phyloP scores from a whole-genome alignment of 169 alveolate species.

The Blepharisma undulans region DNA sequence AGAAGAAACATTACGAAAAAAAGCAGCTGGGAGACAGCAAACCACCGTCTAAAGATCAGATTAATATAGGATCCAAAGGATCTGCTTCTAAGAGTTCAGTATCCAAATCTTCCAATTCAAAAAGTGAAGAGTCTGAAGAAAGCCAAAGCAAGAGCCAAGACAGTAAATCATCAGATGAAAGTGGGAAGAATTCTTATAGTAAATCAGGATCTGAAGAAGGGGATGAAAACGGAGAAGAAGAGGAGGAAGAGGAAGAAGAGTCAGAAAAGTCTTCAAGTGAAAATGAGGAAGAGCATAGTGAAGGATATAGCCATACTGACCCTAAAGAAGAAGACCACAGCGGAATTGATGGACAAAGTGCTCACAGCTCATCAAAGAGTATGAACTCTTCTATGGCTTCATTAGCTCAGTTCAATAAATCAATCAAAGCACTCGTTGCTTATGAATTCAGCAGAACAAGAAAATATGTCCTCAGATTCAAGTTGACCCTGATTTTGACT shows the following conservation, averaged over 20 bases:
- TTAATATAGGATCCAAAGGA: background rate
- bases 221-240: background rate
- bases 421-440: slow-evolving; percentile 19
- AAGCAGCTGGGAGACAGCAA: background rate
- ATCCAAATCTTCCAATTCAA: background rate
- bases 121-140: slow-evolving; percentile 23
- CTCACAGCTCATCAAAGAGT: background rate
- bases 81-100: background rate
- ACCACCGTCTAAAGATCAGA: background rate
- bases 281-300: background rate
- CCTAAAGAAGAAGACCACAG: background rate
- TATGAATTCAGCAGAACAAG: slow-evolving; percentile 26
- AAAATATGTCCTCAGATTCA: slow-evolving; percentile 5
- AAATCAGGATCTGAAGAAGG: background rate
- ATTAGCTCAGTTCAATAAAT: slow-evolving; percentile 27
- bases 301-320: background rate
- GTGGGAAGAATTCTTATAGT: background rate
- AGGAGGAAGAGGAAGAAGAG: slow-evolving; percentile 14
- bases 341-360: slow-evolving; percentile 6
- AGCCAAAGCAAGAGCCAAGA: background rate
- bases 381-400: slow-evolving; percentile 35
- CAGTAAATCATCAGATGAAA: background rate
- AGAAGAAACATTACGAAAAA: background rate
- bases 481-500: slow-evolving; percentile 27
- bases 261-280: background rate